A percentile compares a stretch with the other conserved stretches of the same genome.
Conservation (phyloP, 2,329 filamentous ascomycete species). For the Leptographium radiaticola region DNA sequence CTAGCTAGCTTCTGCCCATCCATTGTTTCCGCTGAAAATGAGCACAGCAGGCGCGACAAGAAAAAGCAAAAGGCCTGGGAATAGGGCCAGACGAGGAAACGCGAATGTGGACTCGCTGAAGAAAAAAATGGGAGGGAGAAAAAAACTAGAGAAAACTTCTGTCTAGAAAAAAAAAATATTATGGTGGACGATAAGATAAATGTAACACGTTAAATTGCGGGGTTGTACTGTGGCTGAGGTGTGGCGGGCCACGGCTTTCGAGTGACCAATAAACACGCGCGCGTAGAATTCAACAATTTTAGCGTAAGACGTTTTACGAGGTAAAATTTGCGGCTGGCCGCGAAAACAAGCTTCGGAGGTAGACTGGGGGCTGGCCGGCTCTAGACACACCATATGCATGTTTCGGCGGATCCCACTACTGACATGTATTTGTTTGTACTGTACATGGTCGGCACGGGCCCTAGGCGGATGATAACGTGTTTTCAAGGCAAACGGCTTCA, state of each 20-base stretch:
- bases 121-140: neutral
- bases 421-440: neutral
- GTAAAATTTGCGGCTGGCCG: neutral
- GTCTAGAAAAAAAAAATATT: neutral
- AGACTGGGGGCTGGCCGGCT: too few species aligned
- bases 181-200: neutral
- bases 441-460: neutral
- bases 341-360: too few species aligned
- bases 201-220: neutral
- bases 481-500: too few species aligned
- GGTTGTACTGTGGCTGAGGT: neutral
- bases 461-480: too few species aligned
- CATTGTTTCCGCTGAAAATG: conserved; percentile 33
- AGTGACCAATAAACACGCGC: neutral
- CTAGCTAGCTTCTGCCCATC: conserved; percentile 73
- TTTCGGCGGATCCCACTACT: neutral
- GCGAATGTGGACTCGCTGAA: neutral
- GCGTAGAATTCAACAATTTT: too few species aligned
- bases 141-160: neutral
- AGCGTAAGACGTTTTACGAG: neutral
- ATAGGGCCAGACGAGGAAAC: neutral
- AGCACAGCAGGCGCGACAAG: neutral
- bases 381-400: neutral
- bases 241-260: neutral
- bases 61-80: neutral